Evolutionary conservation across 106 monocot species (phyloP).

Genomic region (Dendrobium chrysotoxum): DNA sequence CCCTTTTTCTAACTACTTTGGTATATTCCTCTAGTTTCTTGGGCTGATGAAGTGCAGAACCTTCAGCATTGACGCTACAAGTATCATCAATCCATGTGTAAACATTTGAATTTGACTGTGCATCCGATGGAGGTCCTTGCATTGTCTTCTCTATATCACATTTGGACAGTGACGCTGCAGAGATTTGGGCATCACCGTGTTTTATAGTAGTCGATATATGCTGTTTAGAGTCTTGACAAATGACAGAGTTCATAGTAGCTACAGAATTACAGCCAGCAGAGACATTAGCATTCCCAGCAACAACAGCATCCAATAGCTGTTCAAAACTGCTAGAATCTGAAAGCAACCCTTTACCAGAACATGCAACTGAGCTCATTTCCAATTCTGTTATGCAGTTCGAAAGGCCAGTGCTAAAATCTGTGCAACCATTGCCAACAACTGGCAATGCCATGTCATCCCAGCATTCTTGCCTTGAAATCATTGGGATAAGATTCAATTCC

Average conservation of each 20-base stretch:
- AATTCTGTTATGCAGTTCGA: constrained; percentile 27
- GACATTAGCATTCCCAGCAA: constrained; percentile 16
- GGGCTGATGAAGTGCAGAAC: constrained; percentile 15
- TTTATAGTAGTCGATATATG: no score
- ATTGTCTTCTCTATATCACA: constrained; percentile 20
- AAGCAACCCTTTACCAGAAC: constrained; percentile 15
- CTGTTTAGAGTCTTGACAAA: no score
- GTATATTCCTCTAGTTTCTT: constrained; percentile 35
- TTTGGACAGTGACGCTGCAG: no score
- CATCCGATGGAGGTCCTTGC: constrained; percentile 10
- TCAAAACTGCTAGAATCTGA: constrained; percentile 34
- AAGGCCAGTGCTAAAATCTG: no score
- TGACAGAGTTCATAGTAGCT: no score
- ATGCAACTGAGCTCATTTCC: constrained; percentile 7
- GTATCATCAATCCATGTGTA: constrained; percentile 42
- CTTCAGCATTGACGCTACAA: constrained; percentile 30
- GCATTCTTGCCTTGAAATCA: constrained; percentile 6
- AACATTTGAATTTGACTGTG: no score
- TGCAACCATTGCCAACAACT: constrained; percentile 2
- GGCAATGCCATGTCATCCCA: constrained; percentile 42
- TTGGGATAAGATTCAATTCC: constrained; percentile 34
- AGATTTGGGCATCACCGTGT: no score
- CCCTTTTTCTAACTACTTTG: constrained; percentile 67
- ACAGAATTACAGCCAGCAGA: constrained; percentile 18
- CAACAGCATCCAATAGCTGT: constrained; percentile 32